phyloP scores from a whole-genome alignment of 192 early-diverging fungal genomes.

The Glomus cerebriforme region DNA sequence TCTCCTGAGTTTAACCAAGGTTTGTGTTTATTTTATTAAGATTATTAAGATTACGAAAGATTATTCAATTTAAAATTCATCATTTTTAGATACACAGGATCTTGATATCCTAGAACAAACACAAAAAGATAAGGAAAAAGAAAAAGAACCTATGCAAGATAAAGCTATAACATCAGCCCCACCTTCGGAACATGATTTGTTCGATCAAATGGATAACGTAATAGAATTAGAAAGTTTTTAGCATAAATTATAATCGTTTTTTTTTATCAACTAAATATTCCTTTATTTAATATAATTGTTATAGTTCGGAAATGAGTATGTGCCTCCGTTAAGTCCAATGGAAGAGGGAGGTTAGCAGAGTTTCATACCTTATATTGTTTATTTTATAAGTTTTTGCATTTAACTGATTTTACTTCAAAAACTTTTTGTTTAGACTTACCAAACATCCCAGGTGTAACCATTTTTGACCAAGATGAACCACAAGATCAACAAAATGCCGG shows the following conservation, averaged over 20 bases:
- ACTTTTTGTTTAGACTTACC: neutral
- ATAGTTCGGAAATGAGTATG: neutral
- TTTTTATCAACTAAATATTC: neutral
- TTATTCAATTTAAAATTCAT: neutral
- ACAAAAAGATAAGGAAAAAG: neutral
- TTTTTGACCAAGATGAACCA: slow-evolving; percentile 27
- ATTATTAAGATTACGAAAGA: neutral
- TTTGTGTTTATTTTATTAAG: neutral
- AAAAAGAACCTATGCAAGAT: neutral
- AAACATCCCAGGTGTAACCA: neutral
- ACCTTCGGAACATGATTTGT: neutral
- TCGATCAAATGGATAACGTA: neutral
- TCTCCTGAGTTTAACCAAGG: neutral
- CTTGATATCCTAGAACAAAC: neutral
- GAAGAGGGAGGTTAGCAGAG: neutral
- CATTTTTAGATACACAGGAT: neutral
- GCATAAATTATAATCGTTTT: neutral
- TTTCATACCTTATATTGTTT: too few species aligned
- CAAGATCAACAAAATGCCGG: slow-evolving; percentile 25
- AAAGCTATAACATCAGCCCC: neutral
- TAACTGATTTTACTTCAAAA: neutral
- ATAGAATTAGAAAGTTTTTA: neutral
- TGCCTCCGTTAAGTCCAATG: neutral
- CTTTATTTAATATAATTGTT: neutral
- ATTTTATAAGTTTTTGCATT: too few species aligned